Evolutionary conservation across 2,329 filamentous ascomycete species (phyloP), one percentile per base, ranked within the genome.

Genomic region (Cladosporium sp.): DNA sequence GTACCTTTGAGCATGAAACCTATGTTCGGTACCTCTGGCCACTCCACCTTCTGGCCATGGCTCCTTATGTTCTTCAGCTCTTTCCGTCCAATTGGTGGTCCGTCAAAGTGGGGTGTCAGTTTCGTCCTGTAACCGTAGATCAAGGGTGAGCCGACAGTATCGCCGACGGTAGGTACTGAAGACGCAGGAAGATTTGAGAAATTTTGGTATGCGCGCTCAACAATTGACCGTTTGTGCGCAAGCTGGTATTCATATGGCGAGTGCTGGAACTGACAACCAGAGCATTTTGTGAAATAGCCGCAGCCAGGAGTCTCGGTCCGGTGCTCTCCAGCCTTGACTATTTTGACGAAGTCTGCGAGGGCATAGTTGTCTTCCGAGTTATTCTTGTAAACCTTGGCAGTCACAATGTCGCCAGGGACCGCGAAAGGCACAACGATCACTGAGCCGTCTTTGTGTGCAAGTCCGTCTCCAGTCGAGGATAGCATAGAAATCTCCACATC

Each of bases 181-280:
- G 89, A 86, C 0, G 88, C 84, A 0, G 88, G 81, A 6, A 99
- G 80, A 61, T 90, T 85, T 14, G 92, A 95, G 76, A 97, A 99
- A 78, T 96, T 93, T 62, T 80, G 82, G 78, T 89, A 99, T 7
- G 94, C 94, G 71, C 94, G 95, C 69, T 96, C 90, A 47, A 99
- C 87, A 61, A 97, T 88, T 60, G 83, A 82, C 71, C 84, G 86
- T 79, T 99, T 99, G 75, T 93, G 88, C 45, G 80, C 80, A 28
- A 99, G 84, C 73, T 99, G 94, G 67, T 92, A 88, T 30, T 82
- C 76, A 73, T 97, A 97, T 57, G 90, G 85, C 63, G 99, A 84
- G 90, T 97, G 97, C 78, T 99, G 94, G 74, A 97, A 92, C 75
- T 99, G 94, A 72, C 94, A 99, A 34, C 94, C 94, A 9, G 88